Base-by-base conservation (phyloP, 805 yeast genomes). In the Monosporozyma servazzii region DNA sequence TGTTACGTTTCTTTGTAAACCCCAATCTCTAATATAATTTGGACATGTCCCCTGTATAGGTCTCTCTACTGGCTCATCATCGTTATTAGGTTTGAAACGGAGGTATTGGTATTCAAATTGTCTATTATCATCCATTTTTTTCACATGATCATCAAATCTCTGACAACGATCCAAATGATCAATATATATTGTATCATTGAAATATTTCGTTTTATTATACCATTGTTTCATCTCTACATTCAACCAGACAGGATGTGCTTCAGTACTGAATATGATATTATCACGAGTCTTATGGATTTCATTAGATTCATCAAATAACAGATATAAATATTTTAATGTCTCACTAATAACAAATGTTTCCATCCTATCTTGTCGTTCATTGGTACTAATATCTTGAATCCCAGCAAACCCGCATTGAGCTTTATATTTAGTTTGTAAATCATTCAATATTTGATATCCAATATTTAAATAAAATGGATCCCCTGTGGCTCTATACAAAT, bases 281-380 rank as follows among this genome's bases (percentile, higher is more conserved):
- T 71, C 68, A 17, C 62, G 59, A 2, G 67, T 66, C 1, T 49
- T 58, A 69, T 80, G 75, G 51, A 79, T 77, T 54, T 80, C 73
- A 62, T 88, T 81, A 5, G 73, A 75, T 15, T 75, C 82, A 62
- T 88, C 95, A 70, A 90, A 90, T 43, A 89, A 68, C 29, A 90
- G 67, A 61, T 82, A 90, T 13, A 90, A 69, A 62, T 90, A 90
- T 68, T 90, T 90, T 52, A 88, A 72, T 0, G 95, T 86, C 64
- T 90, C 98, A 53, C 95, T 82, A 54, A 90, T 63, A 5, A 88
- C 95, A 72, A 90, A 90, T 5, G 93, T 80, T 62, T 90, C 98
- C 96, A 89, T 89, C 50, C 96, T 72, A 66, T 89, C 82, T 57
- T 87, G 90, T 50, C 69, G 66, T 48, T 71, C 67, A 0, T 86